Base-by-base conservation (phyloP, 257 asterid species). In the Nicotiana tomentosiformis region DNA sequence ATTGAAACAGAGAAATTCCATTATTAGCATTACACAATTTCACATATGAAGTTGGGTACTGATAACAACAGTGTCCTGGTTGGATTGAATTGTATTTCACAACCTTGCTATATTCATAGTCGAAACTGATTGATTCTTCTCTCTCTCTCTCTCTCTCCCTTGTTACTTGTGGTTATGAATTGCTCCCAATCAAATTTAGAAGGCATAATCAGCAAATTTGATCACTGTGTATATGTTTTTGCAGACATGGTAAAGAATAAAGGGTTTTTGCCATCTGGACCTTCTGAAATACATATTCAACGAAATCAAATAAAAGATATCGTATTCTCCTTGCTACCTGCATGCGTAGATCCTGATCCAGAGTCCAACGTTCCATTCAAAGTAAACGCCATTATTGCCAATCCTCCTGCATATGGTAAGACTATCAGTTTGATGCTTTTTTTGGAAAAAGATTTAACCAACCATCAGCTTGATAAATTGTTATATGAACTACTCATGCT, bases 371-470 rank as follows among this genome's bases (percentile, higher is more conserved):
- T 91, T 88, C 89, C 90, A 39, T 95, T 95, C 87, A 86, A 88
- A 83, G 93, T 77, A 79, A 93, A 92, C 78, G 97, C 98, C 61
- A 95, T 95, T 83, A 92, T 95, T 83, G 97, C 99, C 83, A 95
- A 93, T 56, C 99, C 99, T 61, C 98, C 98, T 80, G 98, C 97
- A 76, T 95, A 95, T 86, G 99, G 99, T 95, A 88, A 84, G 90
- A 85, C 66, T 76, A 51, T 8, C 64, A 14, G 43, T 14, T 76
- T 76, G 80, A 43, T 43, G 51, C 12, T 43, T 43, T 9, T 43
- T 43, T 43, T 9, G 51, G 51, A 9, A 43, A 43, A 43, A 43
- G 51, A 11, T 43, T 43, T 43, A 43, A 9, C 51, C 51, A 43
- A 85, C 66, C 53, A 16, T 7, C 80, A 51, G 64, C 23, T 76